These are phyloP conservation scores for Alternaria sp. DNA, from an alignment of 2,329 filamentous ascomycete genomes.

Conservation along the genomic window DNA sequence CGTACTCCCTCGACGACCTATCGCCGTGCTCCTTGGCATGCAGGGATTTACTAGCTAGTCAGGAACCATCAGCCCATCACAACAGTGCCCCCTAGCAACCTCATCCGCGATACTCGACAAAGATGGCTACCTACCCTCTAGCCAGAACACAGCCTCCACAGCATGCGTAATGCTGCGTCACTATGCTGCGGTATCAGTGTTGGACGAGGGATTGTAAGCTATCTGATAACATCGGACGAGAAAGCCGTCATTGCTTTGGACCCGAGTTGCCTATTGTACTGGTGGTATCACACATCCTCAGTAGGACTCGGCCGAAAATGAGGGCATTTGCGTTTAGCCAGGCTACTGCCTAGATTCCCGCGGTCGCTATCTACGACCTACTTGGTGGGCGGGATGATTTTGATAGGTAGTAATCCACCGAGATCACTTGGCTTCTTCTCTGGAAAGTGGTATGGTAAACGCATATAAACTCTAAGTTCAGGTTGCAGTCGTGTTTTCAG, in stretches of 20 bases:
- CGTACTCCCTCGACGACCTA: constrained; percentile 1
- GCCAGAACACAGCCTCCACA: not conserved
- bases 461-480: not conserved
- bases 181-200: not conserved
- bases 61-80: constrained; percentile 6
- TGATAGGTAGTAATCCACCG: not conserved
- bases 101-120: not conserved
- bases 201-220: not conserved
- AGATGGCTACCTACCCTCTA: not conserved
- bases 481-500: not conserved
- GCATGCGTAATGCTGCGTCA: constrained; percentile 1
- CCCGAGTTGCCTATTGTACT: not conserved
- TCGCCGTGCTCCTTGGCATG: constrained; percentile 5
- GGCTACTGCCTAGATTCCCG: not conserved
- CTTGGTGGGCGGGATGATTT: not conserved
- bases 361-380: not conserved
- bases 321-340: not conserved
- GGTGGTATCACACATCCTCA: not conserved
- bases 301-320: not conserved
- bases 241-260: not conserved
- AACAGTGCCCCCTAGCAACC: not conserved
- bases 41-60: constrained; percentile 9
- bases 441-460: not conserved
- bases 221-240: not conserved
- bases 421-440: not conserved